Conservation (phyloP, 2,329 filamentous ascomycete genomes). For the Albophoma yamanashiensis region DNA sequence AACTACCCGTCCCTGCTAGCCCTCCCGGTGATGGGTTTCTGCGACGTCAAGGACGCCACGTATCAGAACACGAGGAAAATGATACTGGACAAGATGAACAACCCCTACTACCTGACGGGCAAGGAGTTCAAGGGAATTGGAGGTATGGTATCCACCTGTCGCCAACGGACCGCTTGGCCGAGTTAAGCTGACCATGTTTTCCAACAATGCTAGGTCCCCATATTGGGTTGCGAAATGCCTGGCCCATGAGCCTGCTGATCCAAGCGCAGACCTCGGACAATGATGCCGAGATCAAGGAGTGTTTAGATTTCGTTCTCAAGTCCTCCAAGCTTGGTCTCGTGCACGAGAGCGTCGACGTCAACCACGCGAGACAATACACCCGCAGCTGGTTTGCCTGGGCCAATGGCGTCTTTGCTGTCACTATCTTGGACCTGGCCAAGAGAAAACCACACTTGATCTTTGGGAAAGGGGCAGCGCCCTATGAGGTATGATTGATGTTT, state of each 20-base stretch:
- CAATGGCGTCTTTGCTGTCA: conserved; percentile 90
- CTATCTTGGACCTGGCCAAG: conserved; percentile 79
- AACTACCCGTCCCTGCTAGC: conserved; percentile 77
- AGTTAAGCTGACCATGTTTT: conserved; percentile 5
- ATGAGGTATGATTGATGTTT: conserved; percentile 31
- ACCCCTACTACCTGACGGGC: conserved; percentile 82
- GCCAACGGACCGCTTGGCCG: neutral
- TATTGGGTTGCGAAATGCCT: conserved; percentile 81
- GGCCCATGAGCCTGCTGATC: conserved; percentile 91
- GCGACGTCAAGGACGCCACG: conserved; percentile 49
- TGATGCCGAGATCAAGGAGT: conserved; percentile 69
- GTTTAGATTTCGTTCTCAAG: conserved; percentile 63
- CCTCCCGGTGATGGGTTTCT: conserved; percentile 68
- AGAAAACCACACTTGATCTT: conserved; percentile 85
- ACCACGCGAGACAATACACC: conserved; percentile 56
- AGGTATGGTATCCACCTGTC: conserved; percentile 37
- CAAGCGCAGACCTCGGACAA: conserved; percentile 83
- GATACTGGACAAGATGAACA: conserved; percentile 63
- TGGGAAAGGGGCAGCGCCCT: conserved; percentile 49
- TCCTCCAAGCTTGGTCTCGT: conserved; percentile 70
- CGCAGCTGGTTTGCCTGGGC: conserved; percentile 97
- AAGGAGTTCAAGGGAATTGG: conserved; percentile 77
- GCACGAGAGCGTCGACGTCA: conserved; percentile 87
- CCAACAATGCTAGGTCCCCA: conserved; percentile 36
- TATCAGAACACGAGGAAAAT: conserved; percentile 81